Evolutionary conservation across 2,329 filamentous ascomycete genomes (phyloP), one percentile per base, ranked within the genome.

Genomic region (Colletotrichum sp.): DNA sequence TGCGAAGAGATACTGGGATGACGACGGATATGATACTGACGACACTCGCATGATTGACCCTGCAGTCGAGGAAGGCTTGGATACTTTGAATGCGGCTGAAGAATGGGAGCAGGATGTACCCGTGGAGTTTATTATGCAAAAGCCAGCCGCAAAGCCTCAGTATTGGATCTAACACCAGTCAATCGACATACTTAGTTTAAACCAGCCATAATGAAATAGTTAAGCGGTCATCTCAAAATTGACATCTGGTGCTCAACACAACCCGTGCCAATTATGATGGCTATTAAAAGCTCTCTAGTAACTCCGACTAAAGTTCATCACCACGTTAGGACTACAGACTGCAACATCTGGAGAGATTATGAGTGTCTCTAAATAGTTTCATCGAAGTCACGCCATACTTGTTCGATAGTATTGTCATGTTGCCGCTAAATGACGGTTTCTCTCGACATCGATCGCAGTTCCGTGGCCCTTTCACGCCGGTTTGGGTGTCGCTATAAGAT

Each of bases 1-100:
- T 48, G 16, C n/a, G 4, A 64, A 26, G 32, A 72, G 39, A n/a
- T 75, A 75, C 24, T 75, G 73, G 73, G 63, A 68, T n/a, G 73
- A 75, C 6, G 34, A 66, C 7, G 7, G 8, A 21, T 34, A 66
- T 12, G 34, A 52, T 7, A 18, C 5, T 6, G 32, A 68, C 13
- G 36, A 75, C 18, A 16, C 24, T 8, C 36, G 36, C 6, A 26
- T 28, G 21, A 52, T 48, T 10, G 13, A 39, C 9, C 18, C n/a
- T 16, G 30, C 18, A 48, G 18, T 13, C 2, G 63, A 57, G 14
- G 30, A 16, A 26, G 13, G 7, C 7, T 14, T 34, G 24, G 30
- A 39, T 28, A 10, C 30, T 8, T 61, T 43, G 12, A 36, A 57
- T 8, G 24, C 36, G 13, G 63, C 26, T 16, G 63, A 68, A 59